These are phyloP conservation scores for Melanomma pulvis-pyrius DNA, from an alignment of 495 filamentous ascomycete species.

Conservation along the genomic window DNA sequence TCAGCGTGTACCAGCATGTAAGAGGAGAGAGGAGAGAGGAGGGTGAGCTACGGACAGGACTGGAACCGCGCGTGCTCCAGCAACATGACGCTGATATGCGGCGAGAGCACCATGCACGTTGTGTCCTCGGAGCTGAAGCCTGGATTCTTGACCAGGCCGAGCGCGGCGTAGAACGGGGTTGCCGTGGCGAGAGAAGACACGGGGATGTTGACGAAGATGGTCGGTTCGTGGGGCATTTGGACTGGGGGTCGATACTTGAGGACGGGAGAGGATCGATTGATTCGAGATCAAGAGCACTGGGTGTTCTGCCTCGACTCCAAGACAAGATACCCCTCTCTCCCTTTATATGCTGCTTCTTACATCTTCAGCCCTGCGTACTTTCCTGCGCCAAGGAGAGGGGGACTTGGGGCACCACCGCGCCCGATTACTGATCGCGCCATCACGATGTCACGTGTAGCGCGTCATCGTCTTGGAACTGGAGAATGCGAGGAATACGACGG, in stretches of 20 bases:
- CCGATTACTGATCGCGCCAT: slow-evolving; percentile 5
- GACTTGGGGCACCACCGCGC: background rate
- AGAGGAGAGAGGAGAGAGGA: background rate
- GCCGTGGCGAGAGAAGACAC: background rate
- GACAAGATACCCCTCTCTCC: background rate
- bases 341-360: background rate
- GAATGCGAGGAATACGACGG: background rate
- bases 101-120: background rate
- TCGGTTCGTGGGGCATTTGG: background rate
- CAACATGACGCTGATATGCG: background rate
- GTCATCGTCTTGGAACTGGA: background rate
- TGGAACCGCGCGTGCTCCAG: background rate
- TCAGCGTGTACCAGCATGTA: background rate
- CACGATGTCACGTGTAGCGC: slow-evolving; percentile 5
- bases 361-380: background rate
- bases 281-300: background rate
- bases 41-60: background rate
- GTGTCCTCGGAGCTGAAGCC: slow-evolving; percentile 2
- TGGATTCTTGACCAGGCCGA: background rate
- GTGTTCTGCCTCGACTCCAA: too few species aligned
- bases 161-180: slow-evolving; percentile 1
- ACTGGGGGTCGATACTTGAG: background rate
- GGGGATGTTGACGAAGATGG: slow-evolving; percentile 14
- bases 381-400: background rate
- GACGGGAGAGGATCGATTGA: background rate